phyloP scores from a whole-genome alignment of 2,329 filamentous ascomycete species.

The Nemania sp. region DNA sequence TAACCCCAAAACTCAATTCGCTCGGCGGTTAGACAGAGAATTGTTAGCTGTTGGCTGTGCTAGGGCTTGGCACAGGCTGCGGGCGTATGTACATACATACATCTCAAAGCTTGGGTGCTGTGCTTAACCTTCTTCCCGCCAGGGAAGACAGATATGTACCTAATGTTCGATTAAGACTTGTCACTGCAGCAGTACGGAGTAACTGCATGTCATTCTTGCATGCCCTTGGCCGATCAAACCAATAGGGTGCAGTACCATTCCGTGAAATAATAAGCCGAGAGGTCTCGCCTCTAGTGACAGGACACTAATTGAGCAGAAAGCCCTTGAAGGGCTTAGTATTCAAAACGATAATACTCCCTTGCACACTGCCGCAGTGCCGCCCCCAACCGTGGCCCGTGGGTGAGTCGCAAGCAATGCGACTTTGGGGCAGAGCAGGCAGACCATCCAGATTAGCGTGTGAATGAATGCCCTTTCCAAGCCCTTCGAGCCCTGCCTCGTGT shows the following conservation, averaged over 20 bases:
- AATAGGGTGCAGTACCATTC: background rate
- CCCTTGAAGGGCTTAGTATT: background rate
- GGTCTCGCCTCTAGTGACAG: no score
- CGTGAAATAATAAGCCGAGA: no score
- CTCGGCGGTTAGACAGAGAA: no score
- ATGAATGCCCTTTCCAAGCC: conserved; percentile 3
- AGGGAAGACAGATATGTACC: no score
- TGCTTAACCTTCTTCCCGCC: no score
- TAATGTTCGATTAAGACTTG: no score
- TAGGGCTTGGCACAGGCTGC: no score
- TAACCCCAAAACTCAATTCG: no score
- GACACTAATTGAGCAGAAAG: background rate
- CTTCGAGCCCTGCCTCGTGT: conserved; percentile 14
- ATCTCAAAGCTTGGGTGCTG: no score
- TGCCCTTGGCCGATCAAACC: background rate
- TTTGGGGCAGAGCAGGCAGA: background rate
- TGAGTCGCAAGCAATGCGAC: background rate
- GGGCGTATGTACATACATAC: no score
- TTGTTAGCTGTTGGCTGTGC: no score
- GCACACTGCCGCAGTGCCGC: background rate
- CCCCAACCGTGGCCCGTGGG: background rate
- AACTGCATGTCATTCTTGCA: background rate
- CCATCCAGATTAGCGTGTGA: background rate
- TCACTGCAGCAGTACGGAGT: no score
- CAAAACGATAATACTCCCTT: background rate